phyloP scores from a whole-genome alignment of 1,284 basidiomycete species.

The Porodaedalea pini region DNA sequence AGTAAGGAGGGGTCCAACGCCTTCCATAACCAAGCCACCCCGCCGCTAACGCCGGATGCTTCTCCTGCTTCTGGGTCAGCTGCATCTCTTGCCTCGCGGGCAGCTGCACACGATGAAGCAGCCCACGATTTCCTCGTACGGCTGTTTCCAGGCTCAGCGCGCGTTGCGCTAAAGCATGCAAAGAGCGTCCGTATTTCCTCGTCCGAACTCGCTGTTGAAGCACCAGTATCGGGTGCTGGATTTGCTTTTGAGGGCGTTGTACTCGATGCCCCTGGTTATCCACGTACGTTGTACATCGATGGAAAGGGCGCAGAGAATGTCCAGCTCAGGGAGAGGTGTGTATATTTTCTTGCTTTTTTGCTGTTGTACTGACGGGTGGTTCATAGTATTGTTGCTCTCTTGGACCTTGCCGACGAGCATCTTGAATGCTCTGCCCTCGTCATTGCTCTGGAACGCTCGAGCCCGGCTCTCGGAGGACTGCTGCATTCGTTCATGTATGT shows the following conservation, averaged over 20 bases:
- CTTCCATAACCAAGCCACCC: conserved; percentile 46
- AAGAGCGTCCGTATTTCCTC: conserved; percentile 70
- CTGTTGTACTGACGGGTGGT: conserved; percentile 4
- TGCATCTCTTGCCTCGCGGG: conserved; percentile 15
- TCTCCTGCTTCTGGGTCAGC: conserved; percentile 26
- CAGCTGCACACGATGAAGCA: conserved; percentile 30
- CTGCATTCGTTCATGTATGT: conserved; percentile 83
- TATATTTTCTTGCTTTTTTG: conserved; percentile 7
- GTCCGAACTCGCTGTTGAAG: conserved; percentile 49
- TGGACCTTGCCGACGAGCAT: conserved; percentile 78
- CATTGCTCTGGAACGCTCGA: conserved; percentile 65
- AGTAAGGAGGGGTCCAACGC: conserved; percentile 5
- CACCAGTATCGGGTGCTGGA: background rate
- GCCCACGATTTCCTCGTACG: conserved; percentile 72
- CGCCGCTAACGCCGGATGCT: conserved; percentile 58
- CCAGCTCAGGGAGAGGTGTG: conserved; percentile 74
- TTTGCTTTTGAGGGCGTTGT: conserved; percentile 71
- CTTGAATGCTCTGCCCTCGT: conserved; percentile 72
- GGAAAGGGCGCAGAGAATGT: conserved; percentile 75
- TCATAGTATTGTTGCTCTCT: conserved; percentile 70
- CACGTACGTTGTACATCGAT: conserved; percentile 75
- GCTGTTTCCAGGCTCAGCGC: conserved; percentile 66
- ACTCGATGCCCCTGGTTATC: conserved; percentile 63
- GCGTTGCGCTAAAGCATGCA: conserved; percentile 58
- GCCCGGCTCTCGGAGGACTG: conserved; percentile 54